Conservation (phyloP, 371 early-diverging fungal species). For the Paramicrosporidium saccamoebae region DNA sequence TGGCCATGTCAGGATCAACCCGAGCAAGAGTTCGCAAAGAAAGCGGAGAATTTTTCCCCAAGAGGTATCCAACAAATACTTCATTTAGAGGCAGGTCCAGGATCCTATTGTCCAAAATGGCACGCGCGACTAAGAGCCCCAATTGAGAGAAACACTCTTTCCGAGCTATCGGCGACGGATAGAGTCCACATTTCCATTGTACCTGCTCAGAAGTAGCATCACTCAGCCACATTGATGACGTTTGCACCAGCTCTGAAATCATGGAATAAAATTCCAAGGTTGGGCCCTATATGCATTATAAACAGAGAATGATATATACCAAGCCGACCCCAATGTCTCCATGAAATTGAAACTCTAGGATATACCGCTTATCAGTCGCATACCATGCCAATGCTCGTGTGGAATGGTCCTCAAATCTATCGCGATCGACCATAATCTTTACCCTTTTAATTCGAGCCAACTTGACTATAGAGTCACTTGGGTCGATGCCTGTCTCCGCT, state of each 20-base stretch:
- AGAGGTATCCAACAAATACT: slow-evolving; percentile 24
- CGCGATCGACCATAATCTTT: slow-evolving; percentile 46
- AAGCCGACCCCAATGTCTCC: slow-evolving; percentile 77
- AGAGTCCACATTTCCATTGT: background rate
- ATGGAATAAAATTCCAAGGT: slow-evolving; percentile 65
- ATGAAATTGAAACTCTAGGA: slow-evolving; percentile 61
- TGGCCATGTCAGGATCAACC: slow-evolving; percentile 25
- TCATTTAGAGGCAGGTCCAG: slow-evolving; percentile 46
- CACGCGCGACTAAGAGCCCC: slow-evolving; percentile 60
- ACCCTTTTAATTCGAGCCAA: slow-evolving; percentile 36
- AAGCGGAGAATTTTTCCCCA: slow-evolving; percentile 10
- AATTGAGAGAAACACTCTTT: slow-evolving; percentile 4
- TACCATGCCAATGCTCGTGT: slow-evolving; percentile 39
- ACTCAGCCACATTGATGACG: slow-evolving; percentile 17
- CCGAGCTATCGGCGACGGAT: slow-evolving; percentile 1
- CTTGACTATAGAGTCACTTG: slow-evolving; percentile 3
- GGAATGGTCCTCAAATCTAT: slow-evolving; percentile 35
- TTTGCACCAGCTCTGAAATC: slow-evolving; percentile 33
- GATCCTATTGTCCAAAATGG: slow-evolving; percentile 47
- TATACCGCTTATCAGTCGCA: slow-evolving; percentile 15
- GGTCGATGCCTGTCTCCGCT: background rate
- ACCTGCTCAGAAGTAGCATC: slow-evolving; percentile 8
- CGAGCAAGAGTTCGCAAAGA: slow-evolving; percentile 7
- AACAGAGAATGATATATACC: slow-evolving; percentile 1
- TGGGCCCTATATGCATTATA: slow-evolving; percentile 19